Percentiles rank a stretch among this genome's conserved stretches.
These are phyloP conservation scores for Hemileia vastatrix DNA, from an alignment of 1,284 basidiomycete species.

Conservation along the genomic window DNA sequence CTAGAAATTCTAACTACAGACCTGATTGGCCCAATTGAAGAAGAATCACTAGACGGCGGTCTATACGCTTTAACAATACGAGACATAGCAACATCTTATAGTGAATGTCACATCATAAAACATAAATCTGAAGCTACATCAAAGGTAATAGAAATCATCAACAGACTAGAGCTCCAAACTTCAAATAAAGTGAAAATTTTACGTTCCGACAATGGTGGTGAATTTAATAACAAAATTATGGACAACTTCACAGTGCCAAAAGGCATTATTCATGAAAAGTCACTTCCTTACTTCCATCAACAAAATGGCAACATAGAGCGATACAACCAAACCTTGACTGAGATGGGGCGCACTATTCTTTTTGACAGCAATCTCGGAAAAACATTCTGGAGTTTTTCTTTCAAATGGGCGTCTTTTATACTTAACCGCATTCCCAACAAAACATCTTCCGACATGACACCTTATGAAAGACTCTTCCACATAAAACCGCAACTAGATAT, in stretches of 20 bases:
- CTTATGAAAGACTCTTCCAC: not conserved
- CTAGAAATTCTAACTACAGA: not conserved
- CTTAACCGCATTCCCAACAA: slow-evolving; percentile 3
- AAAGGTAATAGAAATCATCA: too few relatives aligned
- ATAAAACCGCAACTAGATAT: not conserved
- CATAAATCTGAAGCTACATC: not conserved
- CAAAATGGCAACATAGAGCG: slow-evolving; percentile 23
- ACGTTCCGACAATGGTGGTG: slow-evolving; percentile 2
- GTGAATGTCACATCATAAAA: not conserved
- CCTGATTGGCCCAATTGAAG: too few relatives aligned
- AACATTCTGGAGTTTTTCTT: slow-evolving; percentile 11
- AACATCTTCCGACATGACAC: slow-evolving; percentile 1
- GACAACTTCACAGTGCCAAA: not conserved
- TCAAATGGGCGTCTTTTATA: not conserved
- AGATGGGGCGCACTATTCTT: slow-evolving; percentile 9
- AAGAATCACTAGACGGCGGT: too few relatives aligned
- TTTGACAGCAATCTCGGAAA: not conserved
- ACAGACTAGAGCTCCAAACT: not conserved
- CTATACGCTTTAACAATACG: too few relatives aligned
- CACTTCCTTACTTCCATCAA: slow-evolving; percentile 11
- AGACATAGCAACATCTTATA: slow-evolving; percentile 2
- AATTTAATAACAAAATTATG: not conserved
- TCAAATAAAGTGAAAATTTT: not conserved
- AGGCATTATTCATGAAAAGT: slow-evolving; percentile 11
- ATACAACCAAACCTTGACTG: not conserved